A percentile compares a stretch with the other conserved stretches of the same genome.
Evolutionary conservation across 2,329 filamentous ascomycete species (phyloP).

Genomic region (Teratosphaeria nubilosa): DNA sequence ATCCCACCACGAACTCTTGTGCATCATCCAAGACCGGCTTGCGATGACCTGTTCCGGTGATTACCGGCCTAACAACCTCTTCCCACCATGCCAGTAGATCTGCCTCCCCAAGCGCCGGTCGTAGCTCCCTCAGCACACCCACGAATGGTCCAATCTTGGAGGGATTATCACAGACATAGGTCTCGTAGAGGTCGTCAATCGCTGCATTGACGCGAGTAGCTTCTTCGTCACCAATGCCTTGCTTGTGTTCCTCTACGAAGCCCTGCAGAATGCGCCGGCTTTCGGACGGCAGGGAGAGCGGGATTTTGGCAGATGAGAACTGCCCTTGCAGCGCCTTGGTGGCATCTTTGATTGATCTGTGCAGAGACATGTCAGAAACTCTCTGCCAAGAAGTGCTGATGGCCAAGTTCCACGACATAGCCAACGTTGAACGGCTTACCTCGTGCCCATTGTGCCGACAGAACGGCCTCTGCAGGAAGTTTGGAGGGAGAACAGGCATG

Average conservation of each 20-base stretch:
- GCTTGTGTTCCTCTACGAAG: conserved; percentile 57
- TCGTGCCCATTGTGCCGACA: background rate
- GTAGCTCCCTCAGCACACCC: conserved; percentile 52
- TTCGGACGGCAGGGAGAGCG: conserved; percentile 55
- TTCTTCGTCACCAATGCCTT: conserved; percentile 50
- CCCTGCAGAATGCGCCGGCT: conserved; percentile 21
- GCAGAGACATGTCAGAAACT: background rate
- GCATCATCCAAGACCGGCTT: conserved; percentile 55
- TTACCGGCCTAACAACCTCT: conserved; percentile 46
- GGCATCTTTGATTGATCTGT: conserved; percentile 34
- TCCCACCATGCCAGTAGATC: conserved; percentile 66
- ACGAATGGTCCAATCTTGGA: conserved; percentile 58
- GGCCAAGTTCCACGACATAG: background rate
- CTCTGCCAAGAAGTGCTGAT: background rate
- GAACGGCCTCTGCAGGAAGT: background rate
- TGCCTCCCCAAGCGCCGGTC: conserved; percentile 53
- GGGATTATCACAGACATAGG: conserved; percentile 48
- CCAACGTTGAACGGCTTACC: background rate
- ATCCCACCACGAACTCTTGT: conserved; percentile 52
- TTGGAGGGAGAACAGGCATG: background rate
- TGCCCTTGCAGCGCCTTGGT: conserved; percentile 36
- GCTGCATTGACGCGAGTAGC: conserved; percentile 60
- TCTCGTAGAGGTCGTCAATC: conserved; percentile 56
- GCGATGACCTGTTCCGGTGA: conserved; percentile 50
- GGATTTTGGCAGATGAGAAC: conserved; percentile 32